Evolutionary conservation across 2,329 filamentous ascomycete genomes (phyloP).

Genomic region (Calonectria naviculata): DNA sequence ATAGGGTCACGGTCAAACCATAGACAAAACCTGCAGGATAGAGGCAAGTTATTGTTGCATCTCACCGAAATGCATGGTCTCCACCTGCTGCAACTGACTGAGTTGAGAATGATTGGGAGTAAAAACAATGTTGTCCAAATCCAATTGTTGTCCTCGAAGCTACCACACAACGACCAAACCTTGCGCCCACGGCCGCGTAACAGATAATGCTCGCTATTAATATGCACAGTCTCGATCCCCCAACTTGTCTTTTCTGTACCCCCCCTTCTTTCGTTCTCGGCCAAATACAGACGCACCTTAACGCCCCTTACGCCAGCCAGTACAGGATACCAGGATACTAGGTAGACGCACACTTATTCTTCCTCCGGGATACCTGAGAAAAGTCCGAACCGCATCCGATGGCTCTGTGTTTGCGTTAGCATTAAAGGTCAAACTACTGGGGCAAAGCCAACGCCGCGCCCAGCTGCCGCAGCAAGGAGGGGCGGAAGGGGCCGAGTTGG

Average conservation of each 20-base stretch:
- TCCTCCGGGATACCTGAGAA: slow-evolving; percentile 78
- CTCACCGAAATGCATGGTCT: background rate
- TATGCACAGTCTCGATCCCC: slow-evolving; percentile 39
- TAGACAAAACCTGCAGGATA: background rate
- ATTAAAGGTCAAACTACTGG: slow-evolving; percentile 9
- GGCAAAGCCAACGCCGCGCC: background rate
- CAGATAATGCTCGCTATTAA: slow-evolving; percentile 50
- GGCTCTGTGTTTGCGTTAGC: slow-evolving; percentile 66
- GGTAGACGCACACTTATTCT: slow-evolving; percentile 27
- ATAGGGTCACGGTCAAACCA: background rate
- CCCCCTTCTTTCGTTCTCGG: slow-evolving; percentile 34
- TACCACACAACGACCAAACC: slow-evolving; percentile 43
- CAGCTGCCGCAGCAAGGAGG: background rate
- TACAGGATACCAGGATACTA: slow-evolving; percentile 31
- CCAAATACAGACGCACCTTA: slow-evolving; percentile 36
- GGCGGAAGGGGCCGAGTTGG: background rate
- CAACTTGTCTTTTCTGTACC: slow-evolving; percentile 33
- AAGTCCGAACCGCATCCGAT: slow-evolving; percentile 80
- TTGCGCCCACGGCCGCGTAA: slow-evolving; percentile 43
- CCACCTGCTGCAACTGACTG: background rate
- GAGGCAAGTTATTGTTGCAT: background rate
- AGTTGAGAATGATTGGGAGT: slow-evolving; percentile 20
- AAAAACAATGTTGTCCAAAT: slow-evolving; percentile 39
- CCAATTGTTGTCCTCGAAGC: slow-evolving; percentile 45
- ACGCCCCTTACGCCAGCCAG: slow-evolving; percentile 38